Conservation (phyloP, 2,329 filamentous ascomycete species). For the Aspergillus sp. region DNA sequence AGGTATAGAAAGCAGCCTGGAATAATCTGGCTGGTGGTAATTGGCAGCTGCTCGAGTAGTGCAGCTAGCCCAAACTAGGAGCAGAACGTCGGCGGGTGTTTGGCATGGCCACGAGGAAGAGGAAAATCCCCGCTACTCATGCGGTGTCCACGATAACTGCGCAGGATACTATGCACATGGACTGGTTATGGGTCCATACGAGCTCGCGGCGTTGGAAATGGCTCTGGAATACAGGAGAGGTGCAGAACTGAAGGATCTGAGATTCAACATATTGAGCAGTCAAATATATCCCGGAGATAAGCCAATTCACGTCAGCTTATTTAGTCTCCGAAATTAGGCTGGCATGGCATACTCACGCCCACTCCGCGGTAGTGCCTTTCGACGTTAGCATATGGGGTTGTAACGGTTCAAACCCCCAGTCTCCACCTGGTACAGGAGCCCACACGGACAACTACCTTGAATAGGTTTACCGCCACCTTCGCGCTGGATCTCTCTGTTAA, state of each 20-base stretch:
- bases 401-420: neutral
- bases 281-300: neutral
- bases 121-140: neutral
- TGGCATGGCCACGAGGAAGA: constrained; percentile 2
- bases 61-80: constrained; percentile 1
- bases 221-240: neutral
- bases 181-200: neutral
- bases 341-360: neutral
- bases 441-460: neutral
- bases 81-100: neutral
- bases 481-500: neutral
- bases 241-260: neutral
- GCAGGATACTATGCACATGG: constrained; percentile 1
- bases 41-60: constrained; percentile 4
- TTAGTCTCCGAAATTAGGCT: neutral
- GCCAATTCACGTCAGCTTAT: neutral
- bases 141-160: constrained; percentile 3
- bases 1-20: neutral
- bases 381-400: neutral
- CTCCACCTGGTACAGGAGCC: neutral
- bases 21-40: neutral
- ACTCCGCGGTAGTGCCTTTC: neutral
- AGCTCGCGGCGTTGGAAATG: neutral
- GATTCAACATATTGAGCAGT: neutral
- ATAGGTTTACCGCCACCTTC: neutral